These are phyloP conservation scores for Phytomonas sp. DNA, from an alignment of 208 protist genomes.

Conservation along the genomic window DNA sequence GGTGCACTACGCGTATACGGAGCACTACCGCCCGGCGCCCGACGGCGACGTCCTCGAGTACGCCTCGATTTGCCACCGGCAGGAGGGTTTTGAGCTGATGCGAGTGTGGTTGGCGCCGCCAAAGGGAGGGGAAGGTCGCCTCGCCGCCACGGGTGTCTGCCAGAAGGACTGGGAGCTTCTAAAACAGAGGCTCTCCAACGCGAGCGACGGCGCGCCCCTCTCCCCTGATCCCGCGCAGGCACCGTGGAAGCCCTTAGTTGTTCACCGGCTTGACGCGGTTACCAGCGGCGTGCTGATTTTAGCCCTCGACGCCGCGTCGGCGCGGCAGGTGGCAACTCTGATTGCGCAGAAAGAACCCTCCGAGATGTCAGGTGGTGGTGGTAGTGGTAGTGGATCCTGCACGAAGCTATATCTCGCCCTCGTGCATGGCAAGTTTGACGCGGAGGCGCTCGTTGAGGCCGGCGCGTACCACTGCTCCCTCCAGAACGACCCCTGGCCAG, in stretches of 20 bases:
- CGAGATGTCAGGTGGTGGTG: neutral
- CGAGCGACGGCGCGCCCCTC: neutral
- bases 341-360: constrained; percentile 17
- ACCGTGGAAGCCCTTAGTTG: constrained; percentile 32
- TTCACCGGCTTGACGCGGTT: constrained; percentile 77
- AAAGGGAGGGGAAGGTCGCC: neutral
- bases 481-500: constrained; percentile 33
- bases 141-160: constrained; percentile 18
- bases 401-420: constrained; percentile 53
- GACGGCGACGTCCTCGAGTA: constrained; percentile 7
- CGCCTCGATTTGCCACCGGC: constrained; percentile 36
- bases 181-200: constrained; percentile 10
- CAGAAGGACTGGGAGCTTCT: constrained; percentile 30
- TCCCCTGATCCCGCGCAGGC: too few species aligned
- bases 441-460: constrained; percentile 14
- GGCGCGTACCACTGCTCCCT: too few species aligned
- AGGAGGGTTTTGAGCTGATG: constrained; percentile 56
- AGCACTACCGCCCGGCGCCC: constrained; percentile 9
- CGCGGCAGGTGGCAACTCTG: constrained; percentile 29
- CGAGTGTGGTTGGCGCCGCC: constrained; percentile 29
- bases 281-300: constrained; percentile 86
- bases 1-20: constrained; percentile 7
- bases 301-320: constrained; percentile 36
- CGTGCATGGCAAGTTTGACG: constrained; percentile 43
- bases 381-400: constrained; percentile 3